phyloP scores from a whole-genome alignment of 768 basidiomycete genomes.

The Suillus occidentalis region DNA sequence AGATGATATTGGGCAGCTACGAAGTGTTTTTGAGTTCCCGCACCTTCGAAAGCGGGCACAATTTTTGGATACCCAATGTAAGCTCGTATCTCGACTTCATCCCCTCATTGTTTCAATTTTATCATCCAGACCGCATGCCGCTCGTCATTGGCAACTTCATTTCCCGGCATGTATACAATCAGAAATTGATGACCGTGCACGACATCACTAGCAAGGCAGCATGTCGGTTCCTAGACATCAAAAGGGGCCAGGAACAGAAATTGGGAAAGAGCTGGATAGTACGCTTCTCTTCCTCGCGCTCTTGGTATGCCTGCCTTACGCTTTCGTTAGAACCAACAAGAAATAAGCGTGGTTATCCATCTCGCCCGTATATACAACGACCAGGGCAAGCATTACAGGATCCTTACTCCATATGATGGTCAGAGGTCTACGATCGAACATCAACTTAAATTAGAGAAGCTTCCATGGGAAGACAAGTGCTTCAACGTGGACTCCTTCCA shows the following conservation, averaged over 20 bases:
- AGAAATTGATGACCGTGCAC: constrained; percentile 58
- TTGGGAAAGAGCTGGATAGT: constrained; percentile 34
- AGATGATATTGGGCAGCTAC: constrained; percentile 61
- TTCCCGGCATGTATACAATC: constrained; percentile 61
- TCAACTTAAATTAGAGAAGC: constrained; percentile 42
- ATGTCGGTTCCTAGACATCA: constrained; percentile 41
- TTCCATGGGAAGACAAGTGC: constrained; percentile 63
- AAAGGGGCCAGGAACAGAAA: constrained; percentile 29
- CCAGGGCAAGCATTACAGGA: constrained; percentile 47
- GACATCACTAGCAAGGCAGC: constrained; percentile 33
- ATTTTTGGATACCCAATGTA: constrained; percentile 76
- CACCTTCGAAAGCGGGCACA: constrained; percentile 51
- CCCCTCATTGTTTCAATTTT: constrained; percentile 8
- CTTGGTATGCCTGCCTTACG: background rate
- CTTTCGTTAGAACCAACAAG: constrained; percentile 55
- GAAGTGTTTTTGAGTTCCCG: constrained; percentile 71
- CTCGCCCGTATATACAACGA: constrained; percentile 53
- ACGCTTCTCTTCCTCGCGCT: background rate
- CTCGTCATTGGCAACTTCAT: constrained; percentile 71
- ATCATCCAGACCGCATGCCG: constrained; percentile 75
- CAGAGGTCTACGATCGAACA: constrained; percentile 62
- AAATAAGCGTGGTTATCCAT: constrained; percentile 51
- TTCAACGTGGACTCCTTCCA: constrained; percentile 83
- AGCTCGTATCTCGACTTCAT: constrained; percentile 19
- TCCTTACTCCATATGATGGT: constrained; percentile 80